Percentiles rank a stretch among this genome's conserved stretches.
Conservation (phyloP, 441 rosid genomes). For the California macrophylla region DNA sequence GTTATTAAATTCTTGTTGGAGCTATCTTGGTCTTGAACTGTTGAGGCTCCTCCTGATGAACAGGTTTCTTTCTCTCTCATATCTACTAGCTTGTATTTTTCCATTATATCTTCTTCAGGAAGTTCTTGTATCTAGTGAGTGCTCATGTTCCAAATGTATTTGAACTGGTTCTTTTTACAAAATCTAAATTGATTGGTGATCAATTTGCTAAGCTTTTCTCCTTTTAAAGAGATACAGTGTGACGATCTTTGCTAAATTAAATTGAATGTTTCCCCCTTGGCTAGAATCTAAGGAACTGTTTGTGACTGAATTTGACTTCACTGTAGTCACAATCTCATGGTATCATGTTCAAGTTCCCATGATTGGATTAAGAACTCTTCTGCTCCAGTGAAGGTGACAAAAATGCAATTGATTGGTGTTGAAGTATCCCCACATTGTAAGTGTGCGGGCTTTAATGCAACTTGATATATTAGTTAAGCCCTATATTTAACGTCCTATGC, state of each 20-base stretch:
- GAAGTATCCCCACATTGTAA: no score
- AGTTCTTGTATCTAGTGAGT: neutral
- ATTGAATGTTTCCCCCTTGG: neutral
- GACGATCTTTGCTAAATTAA: neutral
- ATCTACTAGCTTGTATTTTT: neutral
- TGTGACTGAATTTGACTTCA: neutral
- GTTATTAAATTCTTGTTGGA: slow-evolving; percentile 1
- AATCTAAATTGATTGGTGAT: neutral
- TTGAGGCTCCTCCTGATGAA: slow-evolving; percentile 2
- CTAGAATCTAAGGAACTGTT: neutral
- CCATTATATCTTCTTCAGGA: neutral
- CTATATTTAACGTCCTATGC: neutral
- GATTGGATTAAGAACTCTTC: neutral
- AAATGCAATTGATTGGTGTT: neutral
- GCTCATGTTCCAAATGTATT: neutral
- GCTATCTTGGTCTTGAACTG: neutral
- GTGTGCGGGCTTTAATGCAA: neutral
- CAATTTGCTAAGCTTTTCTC: neutral
- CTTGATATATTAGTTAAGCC: neutral
- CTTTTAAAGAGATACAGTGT: neutral
- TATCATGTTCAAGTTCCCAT: neutral
- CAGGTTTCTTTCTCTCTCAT: neutral
- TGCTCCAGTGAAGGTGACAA: neutral
- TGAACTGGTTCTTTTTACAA: neutral
- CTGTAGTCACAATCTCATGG: neutral